Evolutionary conservation across 129 eudicot species (phyloP), one percentile per base, ranked within the genome.

Genomic region (Arctium minus): DNA sequence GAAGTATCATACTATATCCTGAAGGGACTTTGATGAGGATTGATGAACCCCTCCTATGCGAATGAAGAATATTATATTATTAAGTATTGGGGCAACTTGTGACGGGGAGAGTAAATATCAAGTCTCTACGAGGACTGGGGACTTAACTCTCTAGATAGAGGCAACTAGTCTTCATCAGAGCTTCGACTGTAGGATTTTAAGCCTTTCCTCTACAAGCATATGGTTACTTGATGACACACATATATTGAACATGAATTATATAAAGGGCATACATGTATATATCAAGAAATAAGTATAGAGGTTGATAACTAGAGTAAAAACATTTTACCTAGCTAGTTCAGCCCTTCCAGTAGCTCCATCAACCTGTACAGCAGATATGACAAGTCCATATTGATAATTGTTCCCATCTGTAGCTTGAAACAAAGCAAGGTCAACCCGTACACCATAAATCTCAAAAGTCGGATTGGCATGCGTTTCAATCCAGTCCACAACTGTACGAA

Each of bases 381-480:
- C 64, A 75, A 96, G 87, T 80, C 99, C 99, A 79, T 88, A 96
- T 56, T 96, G 99, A 81, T 85, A 86, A 83, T 79, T 89, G 64
- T 90, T 89, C 64, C 88, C 90, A 81, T 88, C 79, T 27, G 98
- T 91, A 65, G 92, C 92, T 87, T 90, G 96, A 89, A 90, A 96
- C 80, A 87, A 90, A 36, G 94, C 99, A 80, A 96, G 90, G 87
- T 96, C 99, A 79, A 92, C 87, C 15, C 87, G 92, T 73, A 96
- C 65, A 37, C 98, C 94, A 81, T 87, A 90, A 46, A 80, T 83
- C 82, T 79, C 81, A 36, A 96, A 87, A 65, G 89, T 93, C 71
- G 98, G 99, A 86, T 96, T 96, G 22, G 94, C 99, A 74, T 80
- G 85, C 40, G 92, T 88, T 50, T 90, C 98, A 44, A 96, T 87